Percentiles rank a stretch among this genome's conserved stretches.
Conservation (phyloP, 1,284 basidiomycete genomes). For the Puccinia hordei region DNA sequence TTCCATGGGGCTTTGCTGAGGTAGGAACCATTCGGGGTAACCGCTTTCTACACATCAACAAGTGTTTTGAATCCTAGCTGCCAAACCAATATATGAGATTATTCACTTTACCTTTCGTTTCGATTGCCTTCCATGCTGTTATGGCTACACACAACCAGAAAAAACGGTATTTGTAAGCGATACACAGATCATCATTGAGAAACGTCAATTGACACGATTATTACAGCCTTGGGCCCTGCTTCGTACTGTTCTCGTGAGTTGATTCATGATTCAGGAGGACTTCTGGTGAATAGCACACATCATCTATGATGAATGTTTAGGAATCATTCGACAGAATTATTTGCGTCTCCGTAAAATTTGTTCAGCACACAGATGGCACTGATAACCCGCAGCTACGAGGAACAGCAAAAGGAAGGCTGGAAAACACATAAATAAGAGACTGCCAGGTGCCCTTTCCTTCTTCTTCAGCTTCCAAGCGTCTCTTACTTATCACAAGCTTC, state of each 20-base stretch:
- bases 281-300: neutral
- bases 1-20: no score
- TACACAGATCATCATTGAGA: no score
- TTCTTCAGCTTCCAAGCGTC: neutral
- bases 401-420: neutral
- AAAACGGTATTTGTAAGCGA: no score
- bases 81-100: no score
- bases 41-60: no score
- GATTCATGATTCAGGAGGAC: neutral
- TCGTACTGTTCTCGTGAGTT: neutral
- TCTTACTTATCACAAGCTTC: neutral
- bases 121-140: no score
- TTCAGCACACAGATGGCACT: neutral
- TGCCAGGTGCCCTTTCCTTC: neutral
- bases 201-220: no score
- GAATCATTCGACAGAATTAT: slow-evolving; percentile 1
- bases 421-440: neutral
- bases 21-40: no score
- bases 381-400: neutral
- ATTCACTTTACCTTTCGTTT: no score
- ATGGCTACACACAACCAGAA: no score
- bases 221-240: no score
- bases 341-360: neutral
- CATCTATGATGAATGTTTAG: neutral
- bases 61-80: no score